Base-by-base conservation (phyloP, 768 basidiomycete genomes). In the Cyathus striatus region DNA sequence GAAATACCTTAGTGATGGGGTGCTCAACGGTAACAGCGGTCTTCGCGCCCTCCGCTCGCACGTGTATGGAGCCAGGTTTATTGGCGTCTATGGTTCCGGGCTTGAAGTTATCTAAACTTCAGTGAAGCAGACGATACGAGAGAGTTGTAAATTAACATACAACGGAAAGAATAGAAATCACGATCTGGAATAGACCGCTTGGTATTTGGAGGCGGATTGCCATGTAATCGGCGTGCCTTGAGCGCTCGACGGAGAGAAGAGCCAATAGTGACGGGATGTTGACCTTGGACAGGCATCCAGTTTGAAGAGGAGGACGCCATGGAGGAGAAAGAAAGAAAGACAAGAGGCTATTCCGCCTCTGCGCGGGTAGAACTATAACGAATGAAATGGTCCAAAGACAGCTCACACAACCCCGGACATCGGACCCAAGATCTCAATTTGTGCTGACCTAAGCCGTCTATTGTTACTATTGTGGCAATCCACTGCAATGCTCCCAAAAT, bases 121-220 rank as follows among this genome's bases (percentile, higher is more conserved):
- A 13, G 18, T 49, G 14, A 46, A 18, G 27, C 6, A 16, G 36
- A 24, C 24, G 32, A 38, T 40, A 12, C 18, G n/a, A 14, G 5
- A 32, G 5, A 26, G 7, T 5, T 22, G 26, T 12, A 41, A 27
- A 12, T 27, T 26, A 20, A 72, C 82, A 49, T 49, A 88, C 87
- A 90, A 50, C 83, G 73, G 53, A 90, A 77, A n/a, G 83, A 79
- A 57, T 83, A 86, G 60, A 86, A 86, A 50, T 86, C 82, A 41
- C 76, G 71, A 55, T 80, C 78, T 21, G 81, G 79, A 42, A 53
- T 7, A 5, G 55, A 44, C n/a, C n/a, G n/a, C 47, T 63, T 36
- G 51, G 68, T 49, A n/a, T n/a, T n/a, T 6, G 63, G 56, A 22
- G 60, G 60, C 5, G 72, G 61, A 1, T 66, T 64, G 21, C 77